Conservation (phyloP, 2,329 filamentous ascomycete genomes). For the Clathrospora elynae region DNA sequence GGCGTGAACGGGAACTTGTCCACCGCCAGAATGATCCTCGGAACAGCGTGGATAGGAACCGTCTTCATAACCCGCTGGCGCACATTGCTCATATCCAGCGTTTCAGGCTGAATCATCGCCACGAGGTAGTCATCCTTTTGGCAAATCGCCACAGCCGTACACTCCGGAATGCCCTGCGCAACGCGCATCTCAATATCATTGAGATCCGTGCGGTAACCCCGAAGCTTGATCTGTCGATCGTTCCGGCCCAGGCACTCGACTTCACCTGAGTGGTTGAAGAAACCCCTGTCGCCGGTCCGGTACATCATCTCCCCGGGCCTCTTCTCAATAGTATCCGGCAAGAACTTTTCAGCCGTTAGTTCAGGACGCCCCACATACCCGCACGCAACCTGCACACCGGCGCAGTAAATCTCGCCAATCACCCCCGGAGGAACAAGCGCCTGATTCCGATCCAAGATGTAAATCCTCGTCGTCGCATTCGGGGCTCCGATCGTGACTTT, state of each 20-base stretch:
- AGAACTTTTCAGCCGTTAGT: constrained; percentile 39
- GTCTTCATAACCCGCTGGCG: constrained; percentile 2
- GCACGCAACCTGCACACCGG: constrained; percentile 51
- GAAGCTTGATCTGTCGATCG: constrained; percentile 51
- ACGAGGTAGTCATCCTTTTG: constrained; percentile 33
- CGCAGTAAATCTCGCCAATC: constrained; percentile 52
- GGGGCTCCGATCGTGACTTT: constrained; percentile 49
- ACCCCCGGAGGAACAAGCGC: constrained; percentile 41
- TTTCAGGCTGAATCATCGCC: constrained; percentile 32
- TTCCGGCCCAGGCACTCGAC: constrained; percentile 49
- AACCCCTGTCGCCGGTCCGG: constrained; percentile 52
- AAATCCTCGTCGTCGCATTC: constrained; percentile 46
- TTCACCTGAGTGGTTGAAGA: constrained; percentile 44
- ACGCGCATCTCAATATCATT: constrained; percentile 47
- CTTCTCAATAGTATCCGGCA: constrained; percentile 36
- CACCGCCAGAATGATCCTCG: constrained; percentile 28
- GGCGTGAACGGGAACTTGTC: constrained; percentile 38
- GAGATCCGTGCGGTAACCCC: constrained; percentile 50
- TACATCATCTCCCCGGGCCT: constrained; percentile 43
- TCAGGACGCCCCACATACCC: constrained; percentile 51
- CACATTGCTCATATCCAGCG: constrained; percentile 12
- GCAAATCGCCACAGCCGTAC: constrained; percentile 32
- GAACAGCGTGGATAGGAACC: constrained; percentile 31
- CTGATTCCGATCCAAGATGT: constrained; percentile 49
- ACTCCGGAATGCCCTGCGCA: constrained; percentile 7